Evolutionary conservation across 306 rosid species (phyloP).

Genomic region (Echinosophora koreensis): DNA sequence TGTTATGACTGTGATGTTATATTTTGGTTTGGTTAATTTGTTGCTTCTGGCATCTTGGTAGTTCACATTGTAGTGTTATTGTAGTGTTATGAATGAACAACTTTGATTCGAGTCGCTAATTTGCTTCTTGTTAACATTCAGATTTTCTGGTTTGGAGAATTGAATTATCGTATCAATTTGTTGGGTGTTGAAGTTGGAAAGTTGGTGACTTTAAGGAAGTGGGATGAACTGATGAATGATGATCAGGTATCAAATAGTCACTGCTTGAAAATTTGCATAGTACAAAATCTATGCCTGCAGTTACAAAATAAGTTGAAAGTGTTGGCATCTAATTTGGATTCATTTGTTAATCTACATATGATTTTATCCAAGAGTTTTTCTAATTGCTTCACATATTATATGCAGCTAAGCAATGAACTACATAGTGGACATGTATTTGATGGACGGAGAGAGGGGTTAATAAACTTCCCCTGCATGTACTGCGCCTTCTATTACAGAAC

Average conservation of each 20-base stretch:
- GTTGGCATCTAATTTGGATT: background rate
- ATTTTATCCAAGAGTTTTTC: background rate
- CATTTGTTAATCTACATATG: background rate
- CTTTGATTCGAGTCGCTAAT: conserved; percentile 20
- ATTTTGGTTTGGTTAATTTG: background rate
- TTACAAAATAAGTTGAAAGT: background rate
- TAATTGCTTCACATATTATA: conserved; percentile 36
- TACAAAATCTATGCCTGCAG: background rate
- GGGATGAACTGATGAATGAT: conserved; percentile 74
- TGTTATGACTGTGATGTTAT: too few relatives aligned
- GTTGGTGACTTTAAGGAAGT: conserved; percentile 64
- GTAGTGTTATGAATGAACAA: conserved; percentile 17
- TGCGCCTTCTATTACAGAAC: background rate
- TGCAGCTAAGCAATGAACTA: conserved; percentile 81
- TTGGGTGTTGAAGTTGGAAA: conserved; percentile 68
- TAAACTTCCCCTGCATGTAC: conserved; percentile 61
- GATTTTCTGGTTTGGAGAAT: conserved; percentile 96
- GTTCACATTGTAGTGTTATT: too few relatives aligned
- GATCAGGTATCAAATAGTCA: conserved; percentile 73
- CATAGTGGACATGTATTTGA: conserved; percentile 75
- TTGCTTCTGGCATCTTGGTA: background rate
- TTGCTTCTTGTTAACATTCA: conserved; percentile 63
- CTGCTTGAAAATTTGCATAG: background rate
- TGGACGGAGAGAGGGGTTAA: conserved; percentile 90
- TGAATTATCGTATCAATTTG: conserved; percentile 87